These are phyloP conservation scores for Colletotrichum acutatum DNA, from an alignment of 2,329 filamentous ascomycete species.

Conservation along the genomic window DNA sequence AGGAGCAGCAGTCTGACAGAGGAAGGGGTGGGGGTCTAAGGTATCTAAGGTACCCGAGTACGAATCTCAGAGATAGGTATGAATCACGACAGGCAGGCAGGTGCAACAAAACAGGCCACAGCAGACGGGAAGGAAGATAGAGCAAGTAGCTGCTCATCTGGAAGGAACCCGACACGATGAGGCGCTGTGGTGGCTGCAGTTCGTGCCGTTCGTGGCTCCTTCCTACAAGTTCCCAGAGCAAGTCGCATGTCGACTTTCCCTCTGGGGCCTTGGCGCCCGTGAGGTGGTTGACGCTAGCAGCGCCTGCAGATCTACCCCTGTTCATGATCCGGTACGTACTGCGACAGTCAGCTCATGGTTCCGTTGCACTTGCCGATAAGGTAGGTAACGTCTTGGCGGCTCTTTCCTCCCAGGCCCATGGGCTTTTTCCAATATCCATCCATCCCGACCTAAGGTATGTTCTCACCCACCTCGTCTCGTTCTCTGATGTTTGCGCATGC, in stretches of 20 bases:
- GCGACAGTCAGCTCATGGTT: background rate
- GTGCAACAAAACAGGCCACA: background rate
- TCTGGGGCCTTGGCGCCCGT: background rate
- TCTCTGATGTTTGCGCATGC: background rate
- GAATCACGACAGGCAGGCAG: background rate
- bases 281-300: background rate
- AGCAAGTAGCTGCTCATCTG: background rate
- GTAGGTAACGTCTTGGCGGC: slow-evolving; percentile 14
- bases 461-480: background rate
- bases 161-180: background rate
- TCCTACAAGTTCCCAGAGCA: background rate
- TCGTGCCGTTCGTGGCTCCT: background rate
- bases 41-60: background rate
- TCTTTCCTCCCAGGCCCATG: background rate
- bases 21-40: background rate
- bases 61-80: too few species aligned
- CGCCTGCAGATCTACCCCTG: background rate
- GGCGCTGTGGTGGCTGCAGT: background rate
- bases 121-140: too few species aligned
- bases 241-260: background rate
- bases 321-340: background rate
- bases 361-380: background rate
- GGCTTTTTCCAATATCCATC: background rate
- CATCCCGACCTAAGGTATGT: background rate
- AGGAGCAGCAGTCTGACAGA: background rate